Evolutionary conservation across 352 stramenopile genomes (phyloP).

Genomic region (Phytophthora lateralis): DNA sequence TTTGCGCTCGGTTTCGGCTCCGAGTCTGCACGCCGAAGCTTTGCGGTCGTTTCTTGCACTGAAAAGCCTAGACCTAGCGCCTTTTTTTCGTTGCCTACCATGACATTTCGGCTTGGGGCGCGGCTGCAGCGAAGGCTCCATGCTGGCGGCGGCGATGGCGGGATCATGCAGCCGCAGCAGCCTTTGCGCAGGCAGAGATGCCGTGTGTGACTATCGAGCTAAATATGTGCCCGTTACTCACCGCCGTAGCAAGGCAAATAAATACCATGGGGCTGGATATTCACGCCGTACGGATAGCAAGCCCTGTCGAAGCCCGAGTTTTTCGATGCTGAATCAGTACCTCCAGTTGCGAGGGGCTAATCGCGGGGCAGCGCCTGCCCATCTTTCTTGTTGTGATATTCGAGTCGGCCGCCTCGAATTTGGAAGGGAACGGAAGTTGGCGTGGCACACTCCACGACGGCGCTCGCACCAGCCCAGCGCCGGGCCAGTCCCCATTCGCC

Average conservation of each 20-base stretch:
- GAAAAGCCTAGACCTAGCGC: slow-evolving; percentile 12
- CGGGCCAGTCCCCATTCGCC: slow-evolving; percentile 44
- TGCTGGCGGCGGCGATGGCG: not conserved
- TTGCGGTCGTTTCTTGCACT: slow-evolving; percentile 19
- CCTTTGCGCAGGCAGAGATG: not conserved
- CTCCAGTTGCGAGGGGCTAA: slow-evolving; percentile 18
- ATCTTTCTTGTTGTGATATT: slow-evolving; percentile 42
- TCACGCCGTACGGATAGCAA: too few relatives aligned
- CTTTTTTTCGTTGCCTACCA: slow-evolving; percentile 18
- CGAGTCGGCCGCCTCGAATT: slow-evolving; percentile 21
- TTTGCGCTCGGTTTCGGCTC: not conserved
- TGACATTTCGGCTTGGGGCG: slow-evolving; percentile 19
- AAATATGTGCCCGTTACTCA: slow-evolving; percentile 7
- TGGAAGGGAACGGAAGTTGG: slow-evolving; percentile 38
- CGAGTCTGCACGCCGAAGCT: slow-evolving; percentile 5
- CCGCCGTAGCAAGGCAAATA: not conserved
- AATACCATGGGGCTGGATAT: not conserved
- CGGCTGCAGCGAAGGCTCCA: slow-evolving; percentile 3
- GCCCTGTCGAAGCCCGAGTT: not conserved
- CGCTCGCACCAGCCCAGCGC: slow-evolving; percentile 26
- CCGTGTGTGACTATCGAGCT: slow-evolving; percentile 8
- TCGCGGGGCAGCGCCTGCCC: slow-evolving; percentile 8
- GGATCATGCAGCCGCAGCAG: not conserved
- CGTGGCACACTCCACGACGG: slow-evolving; percentile 30
- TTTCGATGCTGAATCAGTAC: slow-evolving; percentile 14